Evolutionary conservation across 257 asterid genomes (phyloP).

Genomic region (Mitragyna speciosa): DNA sequence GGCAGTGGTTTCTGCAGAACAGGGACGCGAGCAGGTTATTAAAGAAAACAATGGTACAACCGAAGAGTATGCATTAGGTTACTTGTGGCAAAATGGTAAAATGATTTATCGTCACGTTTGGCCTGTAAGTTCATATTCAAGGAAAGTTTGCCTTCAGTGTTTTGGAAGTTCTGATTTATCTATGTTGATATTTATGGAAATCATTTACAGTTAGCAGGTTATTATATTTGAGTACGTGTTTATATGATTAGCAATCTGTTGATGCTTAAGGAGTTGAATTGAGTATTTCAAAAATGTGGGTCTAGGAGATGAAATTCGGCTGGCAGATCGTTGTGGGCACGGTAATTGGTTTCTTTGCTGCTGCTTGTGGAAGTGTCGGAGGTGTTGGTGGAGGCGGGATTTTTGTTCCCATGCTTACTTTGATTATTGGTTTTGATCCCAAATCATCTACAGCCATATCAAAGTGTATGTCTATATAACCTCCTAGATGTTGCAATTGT

Average conservation of each 20-base stretch:
- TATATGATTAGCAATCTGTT: neutral
- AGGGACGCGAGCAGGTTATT: constrained; percentile 4
- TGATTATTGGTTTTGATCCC: constrained; percentile 87
- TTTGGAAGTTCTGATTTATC: neutral
- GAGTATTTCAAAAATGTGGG: constrained; percentile 2
- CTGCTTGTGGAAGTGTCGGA: constrained; percentile 96
- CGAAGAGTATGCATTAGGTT: neutral
- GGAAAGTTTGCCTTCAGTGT: neutral
- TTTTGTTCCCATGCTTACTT: constrained; percentile 89
- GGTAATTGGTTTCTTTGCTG: constrained; percentile 85
- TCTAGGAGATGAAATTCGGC: constrained; percentile 66
- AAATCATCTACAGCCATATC: constrained; percentile 94
- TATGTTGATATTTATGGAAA: neutral
- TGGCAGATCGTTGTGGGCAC: constrained; percentile 76
- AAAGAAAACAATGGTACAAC: neutral
- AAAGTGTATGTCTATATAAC: constrained; percentile 57
- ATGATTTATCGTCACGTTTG: constrained; percentile 79
- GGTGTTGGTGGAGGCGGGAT: constrained; percentile 99
- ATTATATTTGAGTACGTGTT: neutral
- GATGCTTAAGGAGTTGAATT: neutral
- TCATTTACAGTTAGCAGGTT: neutral
- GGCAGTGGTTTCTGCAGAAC: constrained; percentile 6
- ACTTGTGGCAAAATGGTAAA: constrained; percentile 52
- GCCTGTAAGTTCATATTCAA: constrained; percentile 67
- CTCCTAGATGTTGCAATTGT: neutral